Percentiles rank a stretch among this genome's conserved stretches.
These are phyloP conservation scores for Solanum virginianum DNA, from an alignment of 257 asterid genomes.

Conservation along the genomic window DNA sequence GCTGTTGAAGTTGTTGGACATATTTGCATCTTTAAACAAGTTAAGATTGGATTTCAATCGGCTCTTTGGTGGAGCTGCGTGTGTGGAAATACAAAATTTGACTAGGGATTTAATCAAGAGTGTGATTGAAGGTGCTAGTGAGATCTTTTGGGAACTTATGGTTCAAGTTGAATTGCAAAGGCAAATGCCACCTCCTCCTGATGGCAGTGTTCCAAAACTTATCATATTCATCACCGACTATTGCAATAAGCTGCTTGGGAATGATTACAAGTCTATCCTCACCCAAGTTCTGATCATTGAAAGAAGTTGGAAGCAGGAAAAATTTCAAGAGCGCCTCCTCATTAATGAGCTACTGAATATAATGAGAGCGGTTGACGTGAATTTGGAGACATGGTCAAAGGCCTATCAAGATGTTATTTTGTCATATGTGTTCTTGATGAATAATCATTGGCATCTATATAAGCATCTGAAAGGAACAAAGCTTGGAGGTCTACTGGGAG, in stretches of 20 bases:
- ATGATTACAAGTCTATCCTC: conserved; percentile 62
- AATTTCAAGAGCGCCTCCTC: conserved; percentile 61
- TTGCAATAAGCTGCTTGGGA: conserved; percentile 80
- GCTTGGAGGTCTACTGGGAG: conserved; percentile 61
- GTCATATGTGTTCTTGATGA: conserved; percentile 65
- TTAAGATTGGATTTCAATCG: conserved; percentile 80
- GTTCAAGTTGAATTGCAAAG: conserved; percentile 86
- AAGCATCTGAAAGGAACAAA: conserved; percentile 60
- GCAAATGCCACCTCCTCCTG: conserved; percentile 65
- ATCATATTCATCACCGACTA: conserved; percentile 73
- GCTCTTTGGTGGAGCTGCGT: conserved; percentile 80
- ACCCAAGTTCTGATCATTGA: conserved; percentile 77
- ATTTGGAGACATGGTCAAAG: conserved; percentile 76
- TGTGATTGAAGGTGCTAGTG: conserved; percentile 76
- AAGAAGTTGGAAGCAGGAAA: conserved; percentile 81
- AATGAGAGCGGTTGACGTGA: conserved; percentile 52
- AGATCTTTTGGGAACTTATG: conserved; percentile 87
- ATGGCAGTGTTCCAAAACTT: conserved; percentile 74
- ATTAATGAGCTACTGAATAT: conserved; percentile 44
- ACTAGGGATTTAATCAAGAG: conserved; percentile 78
- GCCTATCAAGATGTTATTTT: conserved; percentile 39
- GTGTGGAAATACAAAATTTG: conserved; percentile 71
- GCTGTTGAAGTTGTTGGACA: conserved; percentile 62
- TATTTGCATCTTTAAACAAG: conserved; percentile 70
- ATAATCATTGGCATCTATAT: conserved; percentile 76